Percentiles rank a stretch among this genome's conserved stretches.
Conservation (phyloP, 495 filamentous ascomycete genomes). For the Astrothelium macrocarpum region DNA sequence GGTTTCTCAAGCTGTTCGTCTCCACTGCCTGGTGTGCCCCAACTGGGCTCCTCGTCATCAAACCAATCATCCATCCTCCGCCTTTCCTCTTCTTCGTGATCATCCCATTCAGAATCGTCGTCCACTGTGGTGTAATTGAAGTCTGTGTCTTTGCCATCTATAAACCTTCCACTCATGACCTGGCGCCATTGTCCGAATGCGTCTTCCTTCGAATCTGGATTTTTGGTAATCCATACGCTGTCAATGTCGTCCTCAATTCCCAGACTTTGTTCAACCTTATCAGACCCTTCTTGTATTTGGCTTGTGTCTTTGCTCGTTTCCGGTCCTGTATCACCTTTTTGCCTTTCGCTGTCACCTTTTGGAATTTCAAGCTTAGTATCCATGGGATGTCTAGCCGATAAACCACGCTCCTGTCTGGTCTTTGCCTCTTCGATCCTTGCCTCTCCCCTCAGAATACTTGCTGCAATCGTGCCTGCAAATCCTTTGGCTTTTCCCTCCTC, state of each 20-base stretch:
- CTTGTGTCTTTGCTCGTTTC: background rate
- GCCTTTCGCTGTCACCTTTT: background rate
- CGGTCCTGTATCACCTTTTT: background rate
- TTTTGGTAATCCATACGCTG: background rate
- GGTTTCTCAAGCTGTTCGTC: conserved; percentile 33
- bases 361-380: background rate
- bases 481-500: conserved; percentile 60
- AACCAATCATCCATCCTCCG: conserved; percentile 61
- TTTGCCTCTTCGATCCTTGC: conserved; percentile 42
- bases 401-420: background rate
- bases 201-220: conserved; percentile 26
- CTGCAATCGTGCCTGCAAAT: conserved; percentile 62
- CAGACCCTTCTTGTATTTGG: background rate
- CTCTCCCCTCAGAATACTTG: conserved; percentile 62
- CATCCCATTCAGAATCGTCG: conserved; percentile 59
- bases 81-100: conserved; percentile 45
- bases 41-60: conserved; percentile 58
- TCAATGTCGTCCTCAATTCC: background rate
- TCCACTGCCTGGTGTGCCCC: conserved; percentile 8
- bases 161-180: conserved; percentile 60
- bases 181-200: conserved; percentile 55
- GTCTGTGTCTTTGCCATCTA: conserved; percentile 61
- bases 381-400: conserved; percentile 5
- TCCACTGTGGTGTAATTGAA: conserved; percentile 67
- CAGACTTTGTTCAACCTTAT: background rate